phyloP scores from a whole-genome alignment of 1,284 basidiomycete genomes.

The Heterobasidion parviporum region DNA sequence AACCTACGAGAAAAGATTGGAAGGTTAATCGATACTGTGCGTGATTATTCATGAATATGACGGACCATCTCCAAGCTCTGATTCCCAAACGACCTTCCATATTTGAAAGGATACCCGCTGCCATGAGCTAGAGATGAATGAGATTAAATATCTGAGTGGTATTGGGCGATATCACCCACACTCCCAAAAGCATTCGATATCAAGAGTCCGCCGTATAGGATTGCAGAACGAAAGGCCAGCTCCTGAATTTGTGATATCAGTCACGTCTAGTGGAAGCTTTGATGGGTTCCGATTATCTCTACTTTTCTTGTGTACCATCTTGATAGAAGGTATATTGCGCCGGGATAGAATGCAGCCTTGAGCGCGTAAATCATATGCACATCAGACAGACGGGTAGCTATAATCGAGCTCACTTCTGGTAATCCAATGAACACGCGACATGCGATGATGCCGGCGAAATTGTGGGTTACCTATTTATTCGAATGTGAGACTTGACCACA shows the following conservation, averaged over 20 bases:
- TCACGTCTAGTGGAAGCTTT: neutral
- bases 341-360: conserved; percentile 57
- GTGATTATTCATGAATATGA: neutral
- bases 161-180: conserved; percentile 25
- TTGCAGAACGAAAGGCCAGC: conserved; percentile 59
- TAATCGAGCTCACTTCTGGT: conserved; percentile 37
- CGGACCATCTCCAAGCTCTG: conserved; percentile 62
- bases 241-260: conserved; percentile 29
- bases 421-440: conserved; percentile 57
- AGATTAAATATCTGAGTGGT: neutral
- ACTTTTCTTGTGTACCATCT: conserved; percentile 63
- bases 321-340: conserved; percentile 53
- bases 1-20: conserved; percentile 27
- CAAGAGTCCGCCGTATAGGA: conserved; percentile 60
- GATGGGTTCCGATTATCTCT: neutral
- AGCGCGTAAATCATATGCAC: neutral
- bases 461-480: neutral
- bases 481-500: neutral
- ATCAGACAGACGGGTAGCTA: neutral
- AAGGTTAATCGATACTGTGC: too few relatives aligned
- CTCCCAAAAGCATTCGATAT: conserved; percentile 73
- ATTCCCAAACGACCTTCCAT: conserved; percentile 67
- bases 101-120: conserved; percentile 58
- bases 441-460: conserved; percentile 42
- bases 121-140: conserved; percentile 38